Evolutionary conservation across 1,284 basidiomycete genomes (phyloP).

Genomic region (Ceratobasidium sp.): DNA sequence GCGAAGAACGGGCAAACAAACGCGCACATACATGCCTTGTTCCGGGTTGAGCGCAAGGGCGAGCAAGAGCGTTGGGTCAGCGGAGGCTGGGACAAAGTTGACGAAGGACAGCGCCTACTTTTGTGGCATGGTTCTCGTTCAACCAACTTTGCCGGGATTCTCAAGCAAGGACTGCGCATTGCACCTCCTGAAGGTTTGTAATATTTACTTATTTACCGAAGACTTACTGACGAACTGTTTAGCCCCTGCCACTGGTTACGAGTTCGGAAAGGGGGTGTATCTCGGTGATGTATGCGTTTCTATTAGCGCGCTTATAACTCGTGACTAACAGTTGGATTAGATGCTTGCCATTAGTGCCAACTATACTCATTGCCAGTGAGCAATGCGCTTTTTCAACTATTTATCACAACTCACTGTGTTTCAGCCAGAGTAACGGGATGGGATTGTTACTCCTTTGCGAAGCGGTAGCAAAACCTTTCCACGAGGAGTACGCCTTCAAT

Average conservation of each 20-base stretch:
- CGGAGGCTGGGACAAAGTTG: conserved; percentile 63
- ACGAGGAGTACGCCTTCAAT: conserved; percentile 47
- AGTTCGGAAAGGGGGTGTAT: conserved; percentile 76
- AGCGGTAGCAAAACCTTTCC: conserved; percentile 46
- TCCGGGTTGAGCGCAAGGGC: conserved; percentile 50
- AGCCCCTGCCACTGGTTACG: conserved; percentile 53
- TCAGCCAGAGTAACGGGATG: conserved; percentile 45
- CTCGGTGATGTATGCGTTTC: not conserved
- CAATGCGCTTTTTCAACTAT: not conserved
- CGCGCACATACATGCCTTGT: no score
- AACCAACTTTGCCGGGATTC: conserved; percentile 74
- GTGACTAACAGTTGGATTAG: conserved; percentile 70
- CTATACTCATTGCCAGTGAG: conserved; percentile 46
- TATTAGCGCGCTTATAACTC: conserved; percentile 59
- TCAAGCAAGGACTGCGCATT: conserved; percentile 75
- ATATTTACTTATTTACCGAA: not conserved
- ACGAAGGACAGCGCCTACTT: conserved; percentile 68
- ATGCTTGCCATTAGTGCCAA: conserved; percentile 47
- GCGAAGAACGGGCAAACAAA: no score
- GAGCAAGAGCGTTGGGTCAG: conserved; percentile 68
- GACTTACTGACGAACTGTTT: not conserved
- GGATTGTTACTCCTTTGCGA: conserved; percentile 50
- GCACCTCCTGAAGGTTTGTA: conserved; percentile 68
- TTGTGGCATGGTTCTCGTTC: conserved; percentile 77
- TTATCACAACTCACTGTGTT: not conserved